A percentile compares a stretch with the other conserved stretches of the same genome.
These are phyloP conservation scores for Daldinia sp. DNA, from an alignment of 2,329 filamentous ascomycete genomes.

Conservation along the genomic window DNA sequence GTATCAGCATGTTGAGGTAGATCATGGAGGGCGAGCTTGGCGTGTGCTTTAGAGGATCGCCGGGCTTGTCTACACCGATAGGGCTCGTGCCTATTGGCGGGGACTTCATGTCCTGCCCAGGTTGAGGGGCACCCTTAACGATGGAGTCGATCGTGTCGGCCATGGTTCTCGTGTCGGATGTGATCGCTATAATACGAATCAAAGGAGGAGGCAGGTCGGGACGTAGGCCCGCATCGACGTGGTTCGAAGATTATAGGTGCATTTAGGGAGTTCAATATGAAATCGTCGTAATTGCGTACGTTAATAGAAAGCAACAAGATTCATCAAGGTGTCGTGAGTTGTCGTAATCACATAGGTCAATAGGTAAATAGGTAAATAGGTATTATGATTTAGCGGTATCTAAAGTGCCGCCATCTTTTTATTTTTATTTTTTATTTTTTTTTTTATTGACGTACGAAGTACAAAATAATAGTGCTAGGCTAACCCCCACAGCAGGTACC, in stretches of 20 bases:
- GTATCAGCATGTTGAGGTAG: conserved; percentile 96
- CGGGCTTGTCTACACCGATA: conserved; percentile 60
- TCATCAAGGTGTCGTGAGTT: conserved; percentile 27
- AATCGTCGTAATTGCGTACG: conserved; percentile 15
- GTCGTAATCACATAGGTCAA: conserved; percentile 5
- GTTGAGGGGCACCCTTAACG: conserved; percentile 87
- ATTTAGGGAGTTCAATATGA: conserved; percentile 21
- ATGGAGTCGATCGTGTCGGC: conserved; percentile 83
- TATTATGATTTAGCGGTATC: conserved; percentile 8
- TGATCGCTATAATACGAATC: conserved; percentile 13
- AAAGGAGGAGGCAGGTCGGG: conserved; percentile 30
- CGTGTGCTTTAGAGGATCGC: conserved; percentile 81
- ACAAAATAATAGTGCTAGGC: conserved; percentile 1
- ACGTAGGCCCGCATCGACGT: conserved; percentile 37
- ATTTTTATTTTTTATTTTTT: conserved; percentile 1
- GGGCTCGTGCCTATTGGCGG: conserved; percentile 58
- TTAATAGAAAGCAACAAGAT: conserved; percentile 13
- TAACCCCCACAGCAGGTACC: conserved; percentile 2
- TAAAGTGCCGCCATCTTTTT: conserved; percentile 32
- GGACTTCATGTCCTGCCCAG: conserved; percentile 66
- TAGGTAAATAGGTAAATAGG: neutral
- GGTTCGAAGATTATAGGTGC: conserved; percentile 24
- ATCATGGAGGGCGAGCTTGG: conserved; percentile 96
- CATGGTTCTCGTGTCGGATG: conserved; percentile 57
- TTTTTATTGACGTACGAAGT: conserved; percentile 18